Evolutionary conservation across 2,329 filamentous ascomycete genomes (phyloP).

Genomic region (Apiospora malaysiana): DNA sequence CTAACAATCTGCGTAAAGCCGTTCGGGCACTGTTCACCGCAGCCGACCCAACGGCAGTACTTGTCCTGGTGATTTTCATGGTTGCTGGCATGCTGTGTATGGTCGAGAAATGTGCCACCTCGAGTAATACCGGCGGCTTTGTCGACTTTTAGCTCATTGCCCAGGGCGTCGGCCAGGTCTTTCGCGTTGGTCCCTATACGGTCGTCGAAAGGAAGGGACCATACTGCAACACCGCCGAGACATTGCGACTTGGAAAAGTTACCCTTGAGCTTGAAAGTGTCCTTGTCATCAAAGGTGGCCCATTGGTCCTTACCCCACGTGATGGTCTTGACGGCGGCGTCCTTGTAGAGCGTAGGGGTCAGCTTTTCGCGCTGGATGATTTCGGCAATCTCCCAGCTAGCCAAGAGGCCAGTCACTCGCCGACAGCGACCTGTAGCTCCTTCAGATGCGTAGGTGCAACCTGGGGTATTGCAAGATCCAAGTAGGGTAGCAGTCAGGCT

Average conservation of each 20-base stretch:
- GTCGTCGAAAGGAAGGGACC: not conserved
- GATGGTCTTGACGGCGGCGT: conserved; percentile 36
- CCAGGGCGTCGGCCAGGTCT: not conserved
- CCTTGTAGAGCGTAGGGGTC: conserved; percentile 26
- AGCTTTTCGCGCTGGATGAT: conserved; percentile 16
- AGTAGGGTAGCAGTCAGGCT: conserved; percentile 40
- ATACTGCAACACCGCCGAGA: conserved; percentile 33
- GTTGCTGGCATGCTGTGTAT: not conserved
- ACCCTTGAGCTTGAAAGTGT: conserved; percentile 36
- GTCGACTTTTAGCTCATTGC: not conserved
- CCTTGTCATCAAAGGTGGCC: conserved; percentile 40
- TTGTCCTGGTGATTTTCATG: not conserved
- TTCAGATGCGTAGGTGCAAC: not conserved
- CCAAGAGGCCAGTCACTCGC: not conserved
- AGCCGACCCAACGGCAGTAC: not conserved
- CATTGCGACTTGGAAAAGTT: conserved; percentile 35
- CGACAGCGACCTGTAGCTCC: not conserved
- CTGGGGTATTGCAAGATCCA: conserved; percentile 30
- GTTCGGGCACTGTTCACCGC: not conserved
- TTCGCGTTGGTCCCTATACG: not conserved
- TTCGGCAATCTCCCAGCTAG: not conserved
- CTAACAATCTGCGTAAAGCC: not conserved
- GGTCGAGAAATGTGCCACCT: not conserved
- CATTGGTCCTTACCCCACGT: conserved; percentile 38
- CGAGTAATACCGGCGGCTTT: not conserved